Base-by-base conservation (phyloP, 306 rosid genomes). In the Luffa acutangula region DNA sequence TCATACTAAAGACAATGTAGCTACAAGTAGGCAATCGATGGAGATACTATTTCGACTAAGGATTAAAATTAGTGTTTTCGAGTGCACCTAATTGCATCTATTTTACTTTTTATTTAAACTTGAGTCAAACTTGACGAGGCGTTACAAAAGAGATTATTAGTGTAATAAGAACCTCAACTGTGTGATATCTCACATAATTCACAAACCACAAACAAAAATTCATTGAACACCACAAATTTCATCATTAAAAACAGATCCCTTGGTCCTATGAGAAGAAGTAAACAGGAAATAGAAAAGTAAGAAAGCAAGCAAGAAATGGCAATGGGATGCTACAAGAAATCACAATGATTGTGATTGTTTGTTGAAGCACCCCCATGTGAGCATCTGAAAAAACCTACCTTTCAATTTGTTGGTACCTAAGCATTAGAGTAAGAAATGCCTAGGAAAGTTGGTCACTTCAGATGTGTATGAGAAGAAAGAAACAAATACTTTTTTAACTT, bases 321-420 rank as follows among this genome's bases (percentile, higher is more conserved):
- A 73, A 71, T 73, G 7, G 45, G 59, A 71, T 45, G 57, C 76
- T 43, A 46, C 76, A 73, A 73, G 60, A 73, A 67, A 73, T 73
- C 77, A 31, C 59, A 74, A 74, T 74, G 45, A 51, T 74, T 31
- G 45, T 25, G 45, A 48, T 36, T 48, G 33, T 51, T 74, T 49
- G 60, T 51, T 51, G 45, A 74, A 33, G 58, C 58, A 46, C 11
- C 3, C 78, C 78, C 78, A 74, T 74, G 78, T 74, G 78, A 74
- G 21, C 59, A 74, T 74, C 45, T 74, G 78, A 74, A 33, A 58
- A 74, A 34, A 42, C 78, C 77, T 73, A 73, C 43, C 15, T 48
- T 48, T 48, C 59, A 31, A 48, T 15, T 73, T 73, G 77, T 73
- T 52, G 33, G 59, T 7, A 74, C 14, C 25, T 7, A 7, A 74